Evolutionary conservation across 768 basidiomycete species (phyloP), one percentile per base, ranked within the genome.

Genomic region (Chiua virens): DNA sequence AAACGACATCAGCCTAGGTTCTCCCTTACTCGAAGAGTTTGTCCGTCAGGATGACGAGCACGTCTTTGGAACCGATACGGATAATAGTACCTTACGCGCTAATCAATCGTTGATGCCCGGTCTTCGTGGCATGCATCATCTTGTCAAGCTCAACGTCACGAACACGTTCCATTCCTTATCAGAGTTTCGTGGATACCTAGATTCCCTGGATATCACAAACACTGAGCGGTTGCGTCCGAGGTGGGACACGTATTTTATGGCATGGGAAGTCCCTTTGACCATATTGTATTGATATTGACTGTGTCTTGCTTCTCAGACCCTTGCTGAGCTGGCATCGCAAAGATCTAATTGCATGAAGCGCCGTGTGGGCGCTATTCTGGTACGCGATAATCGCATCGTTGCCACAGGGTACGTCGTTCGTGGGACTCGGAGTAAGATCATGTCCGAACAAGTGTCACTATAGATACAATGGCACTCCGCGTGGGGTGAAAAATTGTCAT

Each of bases 221-320:
- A 71, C 79, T 2, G 85, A 89, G 59, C 82, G 91, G 49, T 70
- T 97, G 25, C 77, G 96, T 42, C 96, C 96, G 3, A 79, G 80
- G 15, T 98, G 96, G 96, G 96, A 98, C 66, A 83, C 86, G 0
- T 98, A 98, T 70, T 98, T 98, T 68, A 98, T 98, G 96, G 92
- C 88, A 52, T 52, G 78, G 49, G 22, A 40, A 39, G 30, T 44
- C 13, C 52, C 42, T 23, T 40, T 9, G 17, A 21, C 4, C 32
- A 32, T 32, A 13, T 13, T 9, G 6, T 18, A 40, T 5, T 49
- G 47, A 50, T 10, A 38, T 41, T 59, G 37, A 63, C 52, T 22
- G 32, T 7, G 6, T 10, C n/a, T 8, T 17, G 32, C 45, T 49
- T 36, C 23, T 13, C 59, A 93, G 91, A 93, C 88, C 4, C 76